Evolutionary conservation across 2,329 filamentous ascomycete genomes (phyloP), one percentile per base, ranked within the genome.

Genomic region (Cladophialophora immunda): DNA sequence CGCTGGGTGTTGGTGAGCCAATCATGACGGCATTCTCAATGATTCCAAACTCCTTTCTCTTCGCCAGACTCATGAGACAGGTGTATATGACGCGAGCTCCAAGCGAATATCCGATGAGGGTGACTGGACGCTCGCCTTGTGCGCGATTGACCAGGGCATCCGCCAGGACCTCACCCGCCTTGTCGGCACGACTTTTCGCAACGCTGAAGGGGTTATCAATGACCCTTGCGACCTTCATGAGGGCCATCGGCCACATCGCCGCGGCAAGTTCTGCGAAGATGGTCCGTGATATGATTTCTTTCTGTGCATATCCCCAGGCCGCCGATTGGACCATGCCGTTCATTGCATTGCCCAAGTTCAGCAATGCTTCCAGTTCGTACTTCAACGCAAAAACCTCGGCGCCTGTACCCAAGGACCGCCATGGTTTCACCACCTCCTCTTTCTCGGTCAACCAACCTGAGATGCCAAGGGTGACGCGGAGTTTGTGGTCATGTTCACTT

Each of bases 11-110:
- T 0, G 94, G 92, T 0, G 92, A 86, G 2, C 94, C 94, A 65
- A 97, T 91, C 5, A 97, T 79, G 3, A 97, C 89, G 1, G 92
- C 93, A 17, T 89, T 90, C 73, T 97, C 94, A 25, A 98, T 81
- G 0, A 97, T 81, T 0, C 94, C 94, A 73, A 96, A 97, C 0
- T 91, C 92, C 64, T 87, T 87, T 50, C 93, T 86, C 75, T 92
- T 88, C 0, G 92, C 92, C 13, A 97, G 85, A 9, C 84, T 87
- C 73, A 90, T 87, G 2, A 97, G 83, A 73, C 94, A 97, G 1
- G 90, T 88, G 77, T 92, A 97, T 56, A 97, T 93, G 13, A 95
- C 87, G 29, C 91, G 85, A 3, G 92, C 92, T 7, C 93, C 93
- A 1, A 95, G 82, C 1, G 92, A 94, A 77, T 94, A 96, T 0